phyloP scores from a whole-genome alignment of 2,329 filamentous ascomycete species.

The Cylindrodendrum hubeiense region DNA sequence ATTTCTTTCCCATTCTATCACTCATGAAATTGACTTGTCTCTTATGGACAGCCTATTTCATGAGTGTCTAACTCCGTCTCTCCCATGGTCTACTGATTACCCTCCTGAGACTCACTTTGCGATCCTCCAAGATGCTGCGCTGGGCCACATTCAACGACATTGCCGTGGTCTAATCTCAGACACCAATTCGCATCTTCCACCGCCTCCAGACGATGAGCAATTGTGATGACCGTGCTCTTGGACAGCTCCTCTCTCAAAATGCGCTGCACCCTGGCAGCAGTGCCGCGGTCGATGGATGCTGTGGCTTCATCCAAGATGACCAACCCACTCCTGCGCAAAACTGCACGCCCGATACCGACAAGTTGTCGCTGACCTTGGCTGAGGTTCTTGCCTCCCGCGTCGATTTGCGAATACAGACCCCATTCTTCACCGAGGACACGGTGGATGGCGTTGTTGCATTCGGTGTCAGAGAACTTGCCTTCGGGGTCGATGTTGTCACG shows the following conservation, averaged over 20 bases:
- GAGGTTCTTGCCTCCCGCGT: slow-evolving; percentile 71
- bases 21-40: neutral
- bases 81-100: neutral
- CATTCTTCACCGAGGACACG: slow-evolving; percentile 69
- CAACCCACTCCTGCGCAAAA: slow-evolving; percentile 70
- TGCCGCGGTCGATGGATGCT: slow-evolving; percentile 71
- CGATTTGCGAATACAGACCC: slow-evolving; percentile 63
- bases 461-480: slow-evolving; percentile 65
- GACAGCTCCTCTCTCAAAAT: slow-evolving; percentile 67
- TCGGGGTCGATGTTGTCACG: slow-evolving; percentile 78
- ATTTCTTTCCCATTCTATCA: neutral
- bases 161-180: slow-evolving; percentile 64
- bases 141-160: slow-evolving; percentile 63
- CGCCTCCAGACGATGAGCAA: slow-evolving; percentile 74
- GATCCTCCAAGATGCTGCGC: slow-evolving; percentile 33
- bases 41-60: neutral
- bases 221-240: slow-evolving; percentile 72
- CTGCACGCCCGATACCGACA: slow-evolving; percentile 70
- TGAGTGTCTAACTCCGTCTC: neutral
- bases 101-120: neutral
- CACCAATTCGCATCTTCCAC: slow-evolving; percentile 70
- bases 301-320: slow-evolving; percentile 76
- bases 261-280: slow-evolving; percentile 69
- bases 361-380: slow-evolving; percentile 74
- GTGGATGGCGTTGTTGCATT: slow-evolving; percentile 64